A percentile compares a stretch with the other conserved stretches of the same genome.
Evolutionary conservation across 1,284 basidiomycete species (phyloP).

Genomic region (Abortiporus biennis): DNA sequence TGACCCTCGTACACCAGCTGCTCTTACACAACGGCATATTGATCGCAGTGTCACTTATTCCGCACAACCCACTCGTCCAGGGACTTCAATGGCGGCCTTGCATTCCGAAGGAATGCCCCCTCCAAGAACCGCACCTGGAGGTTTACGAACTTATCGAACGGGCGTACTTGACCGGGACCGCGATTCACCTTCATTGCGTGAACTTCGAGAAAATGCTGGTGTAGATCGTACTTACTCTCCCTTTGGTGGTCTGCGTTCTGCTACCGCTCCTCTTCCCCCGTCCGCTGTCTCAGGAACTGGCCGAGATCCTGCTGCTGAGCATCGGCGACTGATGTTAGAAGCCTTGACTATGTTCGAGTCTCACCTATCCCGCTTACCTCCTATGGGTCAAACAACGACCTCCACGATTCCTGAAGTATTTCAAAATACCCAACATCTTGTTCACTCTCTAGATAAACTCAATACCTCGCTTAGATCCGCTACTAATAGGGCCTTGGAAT

Average conservation of each 20-base stretch:
- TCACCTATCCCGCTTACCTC: constrained; percentile 46
- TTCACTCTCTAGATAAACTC: constrained; percentile 55
- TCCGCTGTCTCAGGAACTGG: constrained; percentile 3
- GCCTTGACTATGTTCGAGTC: constrained; percentile 65
- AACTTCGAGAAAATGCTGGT: too few relatives aligned
- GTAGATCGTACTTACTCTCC: constrained; percentile 16
- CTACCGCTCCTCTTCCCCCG: constrained; percentile 9
- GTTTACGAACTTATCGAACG: constrained; percentile 28
- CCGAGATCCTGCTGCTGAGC: constrained; percentile 39
- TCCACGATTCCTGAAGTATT: constrained; percentile 45
- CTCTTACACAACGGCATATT: too few relatives aligned
- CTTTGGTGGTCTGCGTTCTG: constrained; percentile 7
- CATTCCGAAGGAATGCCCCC: constrained; percentile 16
- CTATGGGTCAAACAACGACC: constrained; percentile 34
- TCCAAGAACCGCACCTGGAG: constrained; percentile 30
- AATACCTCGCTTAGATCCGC: constrained; percentile 52
- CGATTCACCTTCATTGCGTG: constrained; percentile 7
- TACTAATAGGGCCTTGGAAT: constrained; percentile 53
- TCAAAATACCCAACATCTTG: constrained; percentile 55
- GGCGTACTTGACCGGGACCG: constrained; percentile 21
- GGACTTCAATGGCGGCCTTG: constrained; percentile 46
- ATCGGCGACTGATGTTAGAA: constrained; percentile 61
- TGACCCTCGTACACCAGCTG: constrained; percentile 2
- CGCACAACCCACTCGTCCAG: constrained; percentile 29
- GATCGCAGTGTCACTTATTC: constrained; percentile 4